A percentile compares a stretch with the other conserved stretches of the same genome.
phyloP scores from a whole-genome alignment of 495 filamentous ascomycete genomes.

The Xylaria scruposa region DNA sequence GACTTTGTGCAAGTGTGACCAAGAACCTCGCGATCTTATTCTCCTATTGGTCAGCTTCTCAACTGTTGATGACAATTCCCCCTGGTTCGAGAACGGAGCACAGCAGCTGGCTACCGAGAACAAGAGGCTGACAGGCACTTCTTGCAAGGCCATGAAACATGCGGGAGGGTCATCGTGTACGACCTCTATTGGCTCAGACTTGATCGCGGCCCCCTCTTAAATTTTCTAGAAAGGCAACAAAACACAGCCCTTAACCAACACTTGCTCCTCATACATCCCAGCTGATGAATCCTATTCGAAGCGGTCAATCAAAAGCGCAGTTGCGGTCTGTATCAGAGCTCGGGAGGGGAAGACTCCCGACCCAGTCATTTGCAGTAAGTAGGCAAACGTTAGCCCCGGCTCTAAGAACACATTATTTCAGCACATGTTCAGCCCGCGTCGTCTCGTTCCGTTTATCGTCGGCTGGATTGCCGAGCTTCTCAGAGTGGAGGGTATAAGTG shows the following conservation, averaged over 20 bases:
- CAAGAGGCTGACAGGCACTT: conserved; percentile 21
- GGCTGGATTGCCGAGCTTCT: conserved; percentile 17
- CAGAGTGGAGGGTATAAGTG: not conserved
- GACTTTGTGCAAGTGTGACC: conserved; percentile 20
- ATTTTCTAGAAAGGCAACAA: conserved; percentile 24
- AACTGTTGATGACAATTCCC: conserved; percentile 4
- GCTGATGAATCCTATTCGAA: conserved; percentile 7
- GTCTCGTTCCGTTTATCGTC: conserved; percentile 5
- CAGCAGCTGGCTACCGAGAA: conserved; percentile 8
- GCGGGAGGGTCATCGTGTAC: conserved; percentile 23
- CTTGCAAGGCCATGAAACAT: conserved; percentile 26
- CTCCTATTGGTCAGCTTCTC: conserved; percentile 13
- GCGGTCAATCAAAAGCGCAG: conserved; percentile 17
- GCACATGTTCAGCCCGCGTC: not conserved
- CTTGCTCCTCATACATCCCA: not conserved
- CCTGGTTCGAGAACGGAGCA: conserved; percentile 26
- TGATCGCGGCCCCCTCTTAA: not conserved
- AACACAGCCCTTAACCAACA: conserved; percentile 9
- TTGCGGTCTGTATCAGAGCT: not conserved
- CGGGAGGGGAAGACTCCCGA: not conserved
- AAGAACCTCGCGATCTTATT: conserved; percentile 6
- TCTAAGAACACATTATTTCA: not conserved
- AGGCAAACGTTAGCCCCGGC: conserved; percentile 1
- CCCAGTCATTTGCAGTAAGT: not conserved
- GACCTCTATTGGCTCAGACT: conserved; percentile 11